Conservation (phyloP, 768 basidiomycete species). For the Saitozyma podzolica region DNA sequence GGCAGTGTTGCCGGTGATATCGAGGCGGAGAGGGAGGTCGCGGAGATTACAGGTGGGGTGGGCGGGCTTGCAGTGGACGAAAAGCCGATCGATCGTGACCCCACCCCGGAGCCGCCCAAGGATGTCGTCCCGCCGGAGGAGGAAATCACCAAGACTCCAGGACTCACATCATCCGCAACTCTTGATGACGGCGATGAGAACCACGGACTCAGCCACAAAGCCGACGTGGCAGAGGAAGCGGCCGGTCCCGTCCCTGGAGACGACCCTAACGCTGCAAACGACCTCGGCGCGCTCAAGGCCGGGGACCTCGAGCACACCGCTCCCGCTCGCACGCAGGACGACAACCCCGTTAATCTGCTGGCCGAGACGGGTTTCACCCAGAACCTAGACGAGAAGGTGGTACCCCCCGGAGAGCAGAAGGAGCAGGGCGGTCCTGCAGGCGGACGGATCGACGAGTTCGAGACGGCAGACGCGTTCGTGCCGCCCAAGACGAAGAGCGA, state of each 20-base stretch:
- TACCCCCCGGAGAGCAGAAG: conserved; percentile 18
- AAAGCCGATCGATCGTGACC: no score
- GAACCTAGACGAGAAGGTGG: conserved; percentile 22
- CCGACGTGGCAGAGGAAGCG: no score
- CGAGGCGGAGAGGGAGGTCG: conserved; percentile 8
- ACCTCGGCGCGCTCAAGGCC: conserved; percentile 30
- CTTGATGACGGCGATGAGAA: neutral
- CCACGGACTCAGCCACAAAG: no score
- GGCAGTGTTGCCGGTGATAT: conserved; percentile 7
- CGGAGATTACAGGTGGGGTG: no score
- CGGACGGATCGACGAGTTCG: conserved; percentile 21
- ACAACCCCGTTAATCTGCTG: neutral
- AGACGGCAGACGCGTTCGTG: conserved; percentile 22
- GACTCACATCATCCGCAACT: neutral
- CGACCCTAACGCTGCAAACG: conserved; percentile 28
- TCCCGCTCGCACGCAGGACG: neutral
- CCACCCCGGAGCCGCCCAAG: no score
- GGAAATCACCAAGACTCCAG: neutral
- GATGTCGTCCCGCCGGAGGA: no score
- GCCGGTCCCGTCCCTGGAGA: neutral
- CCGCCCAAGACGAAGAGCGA: conserved; percentile 12
- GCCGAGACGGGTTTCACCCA: conserved; percentile 7
- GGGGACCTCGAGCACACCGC: conserved; percentile 13
- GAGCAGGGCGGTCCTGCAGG: conserved; percentile 35
- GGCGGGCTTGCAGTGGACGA: no score